These are phyloP conservation scores for Kalmusia sp. DNA, from an alignment of 2,329 filamentous ascomycete genomes.

Conservation along the genomic window DNA sequence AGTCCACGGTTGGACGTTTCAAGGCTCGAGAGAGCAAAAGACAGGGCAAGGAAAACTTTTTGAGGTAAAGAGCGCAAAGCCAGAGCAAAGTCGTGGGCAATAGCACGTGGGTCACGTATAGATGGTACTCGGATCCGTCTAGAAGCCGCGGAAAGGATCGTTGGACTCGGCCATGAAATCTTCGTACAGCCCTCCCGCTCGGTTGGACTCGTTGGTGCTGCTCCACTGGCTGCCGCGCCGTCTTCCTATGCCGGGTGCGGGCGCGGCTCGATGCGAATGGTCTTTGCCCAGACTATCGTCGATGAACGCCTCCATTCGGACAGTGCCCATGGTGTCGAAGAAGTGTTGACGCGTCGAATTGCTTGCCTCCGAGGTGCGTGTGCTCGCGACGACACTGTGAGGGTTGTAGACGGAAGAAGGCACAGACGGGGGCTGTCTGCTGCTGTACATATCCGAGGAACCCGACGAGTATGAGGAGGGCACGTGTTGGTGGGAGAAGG, in stretches of 20 bases:
- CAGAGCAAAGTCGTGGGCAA: constrained; percentile 1
- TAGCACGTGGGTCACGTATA: constrained; percentile 6
- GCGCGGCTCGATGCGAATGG: constrained; percentile 18
- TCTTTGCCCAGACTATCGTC: constrained; percentile 52
- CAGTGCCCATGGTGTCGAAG: constrained; percentile 85
- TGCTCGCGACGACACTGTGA: constrained; percentile 50
- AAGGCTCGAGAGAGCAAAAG: not conserved
- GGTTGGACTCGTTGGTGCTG: constrained; percentile 39
- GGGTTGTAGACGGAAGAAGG: constrained; percentile 51
- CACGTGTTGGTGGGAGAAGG: constrained; percentile 67
- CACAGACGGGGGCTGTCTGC: constrained; percentile 40
- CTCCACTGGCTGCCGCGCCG: constrained; percentile 48
- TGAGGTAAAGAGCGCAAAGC: not conserved
- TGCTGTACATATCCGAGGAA: constrained; percentile 46
- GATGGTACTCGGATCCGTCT: constrained; percentile 15
- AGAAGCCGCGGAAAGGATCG: constrained; percentile 48
- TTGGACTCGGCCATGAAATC: constrained; percentile 37
- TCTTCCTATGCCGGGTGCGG: constrained; percentile 26
- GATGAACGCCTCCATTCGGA: constrained; percentile 98
- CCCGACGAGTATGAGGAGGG: constrained; percentile 49
- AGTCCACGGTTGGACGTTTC: no score
- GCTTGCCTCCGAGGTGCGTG: constrained; percentile 60
- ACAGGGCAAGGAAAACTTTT: not conserved
- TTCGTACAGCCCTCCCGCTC: constrained; percentile 39
- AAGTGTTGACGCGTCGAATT: constrained; percentile 64